Conservation (phyloP, 768 basidiomycete genomes). For the Tylopilus vinaceipallidus region DNA sequence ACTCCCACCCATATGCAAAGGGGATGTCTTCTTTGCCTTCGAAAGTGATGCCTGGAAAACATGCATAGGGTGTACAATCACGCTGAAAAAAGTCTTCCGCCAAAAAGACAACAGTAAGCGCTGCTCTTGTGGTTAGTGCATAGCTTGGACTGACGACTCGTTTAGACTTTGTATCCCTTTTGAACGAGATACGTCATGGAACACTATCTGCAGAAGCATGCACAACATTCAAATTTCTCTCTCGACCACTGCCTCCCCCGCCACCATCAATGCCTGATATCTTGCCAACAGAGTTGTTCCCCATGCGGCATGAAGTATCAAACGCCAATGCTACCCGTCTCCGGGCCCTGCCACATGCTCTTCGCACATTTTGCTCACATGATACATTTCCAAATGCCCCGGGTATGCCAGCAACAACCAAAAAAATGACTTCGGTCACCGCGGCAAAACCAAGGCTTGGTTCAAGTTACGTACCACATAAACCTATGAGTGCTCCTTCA, state of each 20-base stretch:
- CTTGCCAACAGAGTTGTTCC: slow-evolving; percentile 56
- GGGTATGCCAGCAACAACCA: neutral
- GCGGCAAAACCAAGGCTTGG: neutral
- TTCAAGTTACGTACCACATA: slow-evolving; percentile 30
- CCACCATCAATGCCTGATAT: slow-evolving; percentile 31
- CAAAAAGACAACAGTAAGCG: slow-evolving; percentile 67
- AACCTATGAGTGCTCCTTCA: slow-evolving; percentile 14
- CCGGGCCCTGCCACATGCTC: slow-evolving; percentile 40
- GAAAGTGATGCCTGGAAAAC: slow-evolving; percentile 47
- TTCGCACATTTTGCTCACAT: slow-evolving; percentile 44
- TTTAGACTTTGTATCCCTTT: slow-evolving; percentile 63
- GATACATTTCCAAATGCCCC: slow-evolving; percentile 41
- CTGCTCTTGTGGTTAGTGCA: neutral
- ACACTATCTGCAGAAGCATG: slow-evolving; percentile 46
- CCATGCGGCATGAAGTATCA: slow-evolving; percentile 68
- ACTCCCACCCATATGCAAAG: slow-evolving; percentile 51
- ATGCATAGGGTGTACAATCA: slow-evolving; percentile 58
- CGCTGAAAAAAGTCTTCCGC: slow-evolving; percentile 69
- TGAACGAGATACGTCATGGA: slow-evolving; percentile 77
- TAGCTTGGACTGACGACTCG: neutral
- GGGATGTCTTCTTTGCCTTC: slow-evolving; percentile 58
- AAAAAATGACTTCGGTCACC: slow-evolving; percentile 3
- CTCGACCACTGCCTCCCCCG: slow-evolving; percentile 26
- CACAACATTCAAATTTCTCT: slow-evolving; percentile 46
- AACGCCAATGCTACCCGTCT: slow-evolving; percentile 58